These are phyloP conservation scores for Haplosporangium gracile DNA, from an alignment of 192 early-diverging fungal genomes.

Conservation along the genomic window DNA sequence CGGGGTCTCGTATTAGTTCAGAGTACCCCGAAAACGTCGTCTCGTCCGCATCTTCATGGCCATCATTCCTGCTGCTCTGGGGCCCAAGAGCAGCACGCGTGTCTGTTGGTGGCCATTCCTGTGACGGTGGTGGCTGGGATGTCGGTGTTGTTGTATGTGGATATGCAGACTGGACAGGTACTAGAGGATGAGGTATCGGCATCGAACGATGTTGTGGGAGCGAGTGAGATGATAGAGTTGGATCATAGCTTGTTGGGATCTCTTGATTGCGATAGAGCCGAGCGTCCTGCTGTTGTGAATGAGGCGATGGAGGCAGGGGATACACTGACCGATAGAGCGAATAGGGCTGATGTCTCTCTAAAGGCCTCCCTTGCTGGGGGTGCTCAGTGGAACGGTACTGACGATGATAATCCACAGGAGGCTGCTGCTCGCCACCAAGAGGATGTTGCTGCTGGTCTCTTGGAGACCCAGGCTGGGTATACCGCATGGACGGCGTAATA, in stretches of 20 bases:
- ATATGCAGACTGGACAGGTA: background rate
- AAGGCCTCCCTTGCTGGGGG: background rate
- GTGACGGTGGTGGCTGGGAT: background rate
- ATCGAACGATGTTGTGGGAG: conserved; percentile 3
- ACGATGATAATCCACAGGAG: background rate
- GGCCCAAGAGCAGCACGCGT: background rate
- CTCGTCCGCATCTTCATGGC: background rate
- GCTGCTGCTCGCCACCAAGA: background rate
- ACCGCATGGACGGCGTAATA: background rate
- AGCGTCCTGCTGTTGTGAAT: background rate
- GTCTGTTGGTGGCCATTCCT: background rate
- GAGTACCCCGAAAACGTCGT: background rate
- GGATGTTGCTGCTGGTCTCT: conserved; percentile 3
- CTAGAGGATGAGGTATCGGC: background rate
- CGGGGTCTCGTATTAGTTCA: conserved; percentile 19
- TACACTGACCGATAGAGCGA: background rate
- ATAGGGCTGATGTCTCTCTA: background rate
- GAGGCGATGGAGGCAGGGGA: background rate
- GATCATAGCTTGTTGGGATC: background rate
- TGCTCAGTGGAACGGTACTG: background rate
- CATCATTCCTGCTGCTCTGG: background rate
- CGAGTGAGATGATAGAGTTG: background rate
- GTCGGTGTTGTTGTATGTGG: background rate
- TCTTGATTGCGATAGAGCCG: background rate
- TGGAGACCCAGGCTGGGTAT: background rate